Evolutionary conservation across 441 rosid species (phyloP), one percentile per base, ranked within the genome.

Genomic region (Geranium incanum): DNA sequence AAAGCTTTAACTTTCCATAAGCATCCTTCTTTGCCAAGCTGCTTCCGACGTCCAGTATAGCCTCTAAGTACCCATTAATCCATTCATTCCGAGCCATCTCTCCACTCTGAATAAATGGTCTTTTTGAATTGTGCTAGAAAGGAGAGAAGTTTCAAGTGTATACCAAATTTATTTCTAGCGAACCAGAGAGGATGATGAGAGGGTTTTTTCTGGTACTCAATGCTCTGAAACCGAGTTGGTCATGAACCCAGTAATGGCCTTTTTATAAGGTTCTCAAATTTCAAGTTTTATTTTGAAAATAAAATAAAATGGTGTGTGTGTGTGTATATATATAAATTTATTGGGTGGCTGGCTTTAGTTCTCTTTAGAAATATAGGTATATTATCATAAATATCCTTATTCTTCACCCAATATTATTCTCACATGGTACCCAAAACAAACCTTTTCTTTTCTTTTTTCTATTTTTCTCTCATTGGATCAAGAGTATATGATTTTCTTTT

Each of bases 1-100:
- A 83, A 23, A 79, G 75, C 87, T 85, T 84, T 74, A 78, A 63
- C 72, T 84, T 83, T 48, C 84, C 88, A 16, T 57, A 18, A 81
- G 84, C 92, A 23, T 80, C 70, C 75, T 70, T 81, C 71, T 86
- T 83, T 72, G 76, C 83, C 43, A 70, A 65, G 76, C 82, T 77
- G 38, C 82, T 84, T 73, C 97, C 98, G 68, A 76, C 97, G 67
- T 91, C 98, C 63, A 93, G 83, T 36, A 93, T 93, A 6, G 98
- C 98, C 80, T 93, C 97, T 74, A 90, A 83, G 77, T 93, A 93
- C 52, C 98, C 88, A 70, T 93, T 89, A 74, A 93, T 89, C 98
- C 98, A 90, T 64, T 93, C 97, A 75, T 93, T 93, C 78, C 92
- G 78, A 8, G 98, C 97, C 92, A 89, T 88, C 78, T 81, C 81